Conservation (phyloP, 2,329 filamentous ascomycete genomes). For the Colletotrichum sidae region DNA sequence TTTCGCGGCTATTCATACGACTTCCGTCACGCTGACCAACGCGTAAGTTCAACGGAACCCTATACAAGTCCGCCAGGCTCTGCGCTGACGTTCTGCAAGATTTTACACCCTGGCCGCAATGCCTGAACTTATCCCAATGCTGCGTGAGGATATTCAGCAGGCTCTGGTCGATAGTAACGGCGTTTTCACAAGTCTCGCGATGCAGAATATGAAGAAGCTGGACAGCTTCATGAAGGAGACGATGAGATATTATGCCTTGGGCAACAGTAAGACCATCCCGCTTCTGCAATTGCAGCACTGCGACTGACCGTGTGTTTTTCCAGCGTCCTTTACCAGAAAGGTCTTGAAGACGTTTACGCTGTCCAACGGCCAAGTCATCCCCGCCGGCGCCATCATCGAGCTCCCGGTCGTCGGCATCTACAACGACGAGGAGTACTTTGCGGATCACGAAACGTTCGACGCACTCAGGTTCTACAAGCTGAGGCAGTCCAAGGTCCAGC, state of each 20-base stretch:
- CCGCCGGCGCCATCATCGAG: slow-evolving; percentile 57
- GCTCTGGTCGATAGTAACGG: slow-evolving; percentile 50
- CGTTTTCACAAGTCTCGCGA: slow-evolving; percentile 48
- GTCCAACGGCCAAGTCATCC: slow-evolving; percentile 64
- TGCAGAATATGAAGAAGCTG: slow-evolving; percentile 53
- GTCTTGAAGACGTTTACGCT: slow-evolving; percentile 63
- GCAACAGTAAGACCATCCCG: slow-evolving; percentile 47
- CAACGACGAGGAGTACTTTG: slow-evolving; percentile 49
- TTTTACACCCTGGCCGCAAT: slow-evolving; percentile 64
- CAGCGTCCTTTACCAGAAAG: slow-evolving; percentile 61
- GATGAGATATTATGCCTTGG: slow-evolving; percentile 46
- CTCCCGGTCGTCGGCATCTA: slow-evolving; percentile 51
- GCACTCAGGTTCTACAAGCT: slow-evolving; percentile 29
- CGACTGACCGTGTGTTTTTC: background rate
- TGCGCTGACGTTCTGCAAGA: slow-evolving; percentile 37
- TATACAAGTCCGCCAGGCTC: background rate
- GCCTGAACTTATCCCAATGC: slow-evolving; percentile 61
- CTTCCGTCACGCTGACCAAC: slow-evolving; percentile 57
- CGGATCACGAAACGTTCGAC: slow-evolving; percentile 45
- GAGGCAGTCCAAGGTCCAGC: slow-evolving; percentile 20
- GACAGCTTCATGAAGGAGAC: slow-evolving; percentile 55
- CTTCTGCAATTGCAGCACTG: slow-evolving; percentile 42
- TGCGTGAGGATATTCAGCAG: slow-evolving; percentile 62
- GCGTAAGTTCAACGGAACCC: slow-evolving; percentile 44
- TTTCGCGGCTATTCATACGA: slow-evolving; percentile 65